phyloP scores from a whole-genome alignment of 331 rosid species.

The Saraca asoca region DNA sequence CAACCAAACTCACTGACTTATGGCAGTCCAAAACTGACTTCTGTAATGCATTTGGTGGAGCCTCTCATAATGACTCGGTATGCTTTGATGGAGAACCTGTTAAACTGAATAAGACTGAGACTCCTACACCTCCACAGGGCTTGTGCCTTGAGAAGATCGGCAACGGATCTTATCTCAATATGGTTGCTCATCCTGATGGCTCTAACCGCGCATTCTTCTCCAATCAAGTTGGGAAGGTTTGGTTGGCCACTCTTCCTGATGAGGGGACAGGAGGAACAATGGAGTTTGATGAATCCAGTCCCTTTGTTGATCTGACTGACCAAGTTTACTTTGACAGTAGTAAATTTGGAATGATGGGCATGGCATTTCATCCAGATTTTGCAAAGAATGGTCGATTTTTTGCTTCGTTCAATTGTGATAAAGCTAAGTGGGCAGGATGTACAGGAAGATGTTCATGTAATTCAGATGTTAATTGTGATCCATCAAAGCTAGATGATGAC shows the following conservation, averaged over 20 bases:
- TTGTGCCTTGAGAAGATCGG: constrained; percentile 90
- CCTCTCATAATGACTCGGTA: constrained; percentile 56
- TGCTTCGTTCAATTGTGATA: constrained; percentile 87
- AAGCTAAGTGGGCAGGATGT: constrained; percentile 76
- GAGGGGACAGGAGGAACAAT: constrained; percentile 63
- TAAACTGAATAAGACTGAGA: constrained; percentile 44
- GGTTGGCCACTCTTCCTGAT: constrained; percentile 78
- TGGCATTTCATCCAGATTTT: constrained; percentile 88
- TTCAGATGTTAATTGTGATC: constrained; percentile 87
- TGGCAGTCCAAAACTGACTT: constrained; percentile 82
- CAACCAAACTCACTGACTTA: constrained; percentile 51
- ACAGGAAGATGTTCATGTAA: constrained; percentile 86
- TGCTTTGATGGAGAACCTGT: constrained; percentile 78
- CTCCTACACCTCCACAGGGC: constrained; percentile 63
- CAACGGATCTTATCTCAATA: constrained; percentile 76
- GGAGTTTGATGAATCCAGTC: constrained; percentile 64
- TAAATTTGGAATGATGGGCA: constrained; percentile 84
- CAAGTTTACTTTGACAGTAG: constrained; percentile 62
- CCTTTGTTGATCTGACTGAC: constrained; percentile 85
- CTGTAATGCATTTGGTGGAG: constrained; percentile 81
- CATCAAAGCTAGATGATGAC: constrained; percentile 61
- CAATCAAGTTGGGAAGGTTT: constrained; percentile 70
- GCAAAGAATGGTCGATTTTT: constrained; percentile 76
- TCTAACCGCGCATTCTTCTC: constrained; percentile 84
- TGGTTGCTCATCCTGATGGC: constrained; percentile 94